These are phyloP conservation scores for Magnaporthiopsis rhizophila DNA, from an alignment of 2,329 filamentous ascomycete species.

Conservation along the genomic window DNA sequence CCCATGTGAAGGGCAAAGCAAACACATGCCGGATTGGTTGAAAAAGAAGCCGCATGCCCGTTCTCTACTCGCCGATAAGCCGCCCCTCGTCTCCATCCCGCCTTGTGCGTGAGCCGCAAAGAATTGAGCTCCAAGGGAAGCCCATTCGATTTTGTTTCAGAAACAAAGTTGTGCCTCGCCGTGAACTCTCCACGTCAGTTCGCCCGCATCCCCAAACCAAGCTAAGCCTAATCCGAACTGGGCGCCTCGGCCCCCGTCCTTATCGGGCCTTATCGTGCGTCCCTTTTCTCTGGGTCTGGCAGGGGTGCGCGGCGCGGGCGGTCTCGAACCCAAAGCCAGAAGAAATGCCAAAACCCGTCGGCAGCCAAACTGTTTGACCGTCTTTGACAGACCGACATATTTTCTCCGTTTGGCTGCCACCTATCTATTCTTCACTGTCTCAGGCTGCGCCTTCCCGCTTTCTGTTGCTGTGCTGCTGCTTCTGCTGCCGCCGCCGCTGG, in stretches of 20 bases:
- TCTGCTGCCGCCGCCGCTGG: background rate
- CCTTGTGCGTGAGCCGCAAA: background rate
- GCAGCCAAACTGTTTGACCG: background rate
- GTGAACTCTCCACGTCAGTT: background rate
- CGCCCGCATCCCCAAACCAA: too few species aligned
- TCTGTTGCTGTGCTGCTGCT: too few species aligned
- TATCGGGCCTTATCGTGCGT: background rate
- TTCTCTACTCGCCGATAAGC: too few species aligned
- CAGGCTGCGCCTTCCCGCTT: background rate
- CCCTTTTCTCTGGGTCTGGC: background rate
- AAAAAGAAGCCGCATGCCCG: background rate
- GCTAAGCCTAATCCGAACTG: background rate
- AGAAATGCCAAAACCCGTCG: background rate
- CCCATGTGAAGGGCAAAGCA: background rate
- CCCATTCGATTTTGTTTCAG: background rate
- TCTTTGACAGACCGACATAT: background rate
- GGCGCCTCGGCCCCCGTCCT: background rate
- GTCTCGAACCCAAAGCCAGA: background rate
- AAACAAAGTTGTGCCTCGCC: background rate
- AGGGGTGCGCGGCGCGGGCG: too few species aligned
- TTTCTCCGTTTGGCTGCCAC: background rate
- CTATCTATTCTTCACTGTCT: background rate
- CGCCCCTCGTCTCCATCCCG: background rate
- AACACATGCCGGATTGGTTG: background rate
- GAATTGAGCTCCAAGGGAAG: background rate